Evolutionary conservation across 2,329 filamentous ascomycete genomes (phyloP).

Genomic region (Westerdykella aurantiaca): DNA sequence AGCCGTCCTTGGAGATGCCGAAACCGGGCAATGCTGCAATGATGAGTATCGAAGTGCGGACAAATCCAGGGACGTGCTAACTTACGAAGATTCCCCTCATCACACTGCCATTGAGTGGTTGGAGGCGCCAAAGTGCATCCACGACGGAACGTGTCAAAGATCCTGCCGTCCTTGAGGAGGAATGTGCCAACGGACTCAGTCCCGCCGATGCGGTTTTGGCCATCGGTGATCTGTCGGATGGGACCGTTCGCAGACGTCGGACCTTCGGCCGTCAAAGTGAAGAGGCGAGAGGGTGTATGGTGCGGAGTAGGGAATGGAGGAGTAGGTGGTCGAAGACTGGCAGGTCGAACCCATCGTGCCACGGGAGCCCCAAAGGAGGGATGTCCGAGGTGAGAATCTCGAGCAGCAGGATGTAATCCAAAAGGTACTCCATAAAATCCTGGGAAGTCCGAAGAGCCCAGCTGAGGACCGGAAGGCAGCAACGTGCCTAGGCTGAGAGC

Average conservation of each 20-base stretch:
- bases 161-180: conserved; percentile 46
- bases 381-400: neutral
- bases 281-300: neutral
- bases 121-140: conserved; percentile 60
- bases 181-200: conserved; percentile 46
- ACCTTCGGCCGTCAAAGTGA: conserved; percentile 10
- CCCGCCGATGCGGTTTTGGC: conserved; percentile 56
- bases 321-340: neutral
- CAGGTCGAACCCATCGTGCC: neutral
- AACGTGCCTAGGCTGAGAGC: conserved; percentile 15
- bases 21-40: conserved; percentile 48
- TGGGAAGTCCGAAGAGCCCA: too few relatives aligned
- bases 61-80: neutral
- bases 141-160: conserved; percentile 52
- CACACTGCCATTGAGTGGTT: conserved; percentile 58
- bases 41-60: conserved; percentile 1
- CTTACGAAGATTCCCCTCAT: conserved; percentile 44
- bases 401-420: conserved; percentile 3
- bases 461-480: conserved; percentile 7
- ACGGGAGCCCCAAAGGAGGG: neutral
- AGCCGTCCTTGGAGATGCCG: conserved; percentile 49
- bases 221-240: conserved; percentile 56
- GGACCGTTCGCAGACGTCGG: conserved; percentile 40
- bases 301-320: neutral
- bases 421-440: too few relatives aligned